A percentile compares a stretch with the other conserved stretches of the same genome.
Evolutionary conservation across 208 protist species (phyloP).

Genomic region (Trypanosoma melophagium): DNA sequence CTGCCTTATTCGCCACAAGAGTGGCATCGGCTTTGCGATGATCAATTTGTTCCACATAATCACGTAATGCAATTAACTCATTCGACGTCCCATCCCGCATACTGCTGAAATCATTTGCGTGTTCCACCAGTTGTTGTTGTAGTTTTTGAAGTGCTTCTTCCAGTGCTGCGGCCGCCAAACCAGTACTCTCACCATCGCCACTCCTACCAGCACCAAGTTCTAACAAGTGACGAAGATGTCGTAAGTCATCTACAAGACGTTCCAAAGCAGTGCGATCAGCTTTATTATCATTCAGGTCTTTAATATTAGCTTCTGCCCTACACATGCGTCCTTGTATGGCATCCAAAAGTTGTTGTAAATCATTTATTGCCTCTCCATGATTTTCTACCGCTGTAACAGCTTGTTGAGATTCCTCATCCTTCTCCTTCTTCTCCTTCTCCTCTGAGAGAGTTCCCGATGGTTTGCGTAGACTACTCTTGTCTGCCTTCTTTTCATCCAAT

Average conservation of each 20-base stretch:
- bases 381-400: slow-evolving; percentile 14
- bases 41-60: slow-evolving; percentile 74
- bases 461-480: slow-evolving; percentile 17
- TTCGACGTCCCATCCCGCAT: slow-evolving; percentile 31
- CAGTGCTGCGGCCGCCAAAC: slow-evolving; percentile 10
- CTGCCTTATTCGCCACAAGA: slow-evolving; percentile 89
- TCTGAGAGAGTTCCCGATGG: not conserved
- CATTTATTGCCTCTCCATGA: slow-evolving; percentile 5
- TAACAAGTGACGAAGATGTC: slow-evolving; percentile 50
- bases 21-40: slow-evolving; percentile 85
- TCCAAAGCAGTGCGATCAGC: slow-evolving; percentile 63
- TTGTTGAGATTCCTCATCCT: slow-evolving; percentile 11
- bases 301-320: slow-evolving; percentile 20
- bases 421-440: not conserved
- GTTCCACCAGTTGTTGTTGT: slow-evolving; percentile 55
- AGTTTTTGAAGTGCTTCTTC: slow-evolving; percentile 61
- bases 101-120: slow-evolving; percentile 33
- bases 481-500: slow-evolving; percentile 60
- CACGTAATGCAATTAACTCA: slow-evolving; percentile 54
- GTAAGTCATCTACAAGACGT: slow-evolving; percentile 72
- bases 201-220: slow-evolving; percentile 36
- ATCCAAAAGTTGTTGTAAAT: not conserved
- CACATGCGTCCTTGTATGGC: slow-evolving; percentile 7
- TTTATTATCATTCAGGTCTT: slow-evolving; percentile 66
- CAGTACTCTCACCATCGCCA: slow-evolving; percentile 21